Conservation (phyloP, 1,284 basidiomycete species). For the Sanghuangporus baumii region DNA sequence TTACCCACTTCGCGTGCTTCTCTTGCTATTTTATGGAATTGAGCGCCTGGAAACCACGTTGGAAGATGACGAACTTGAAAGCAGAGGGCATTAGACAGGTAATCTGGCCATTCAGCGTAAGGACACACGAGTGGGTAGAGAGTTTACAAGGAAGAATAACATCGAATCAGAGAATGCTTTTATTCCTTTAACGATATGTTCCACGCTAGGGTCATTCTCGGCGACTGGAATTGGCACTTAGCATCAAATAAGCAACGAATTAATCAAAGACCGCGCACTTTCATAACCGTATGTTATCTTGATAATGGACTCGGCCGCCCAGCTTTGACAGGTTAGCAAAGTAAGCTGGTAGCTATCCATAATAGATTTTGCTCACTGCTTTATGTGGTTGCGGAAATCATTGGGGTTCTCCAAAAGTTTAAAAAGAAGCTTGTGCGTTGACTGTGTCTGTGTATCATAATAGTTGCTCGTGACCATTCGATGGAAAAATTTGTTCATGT, state of each 20-base stretch:
- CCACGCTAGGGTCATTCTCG: conserved; percentile 17
- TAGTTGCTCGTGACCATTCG: conserved; percentile 18
- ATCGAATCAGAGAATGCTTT: neutral
- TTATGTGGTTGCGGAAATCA: conserved; percentile 22
- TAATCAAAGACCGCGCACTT: neutral
- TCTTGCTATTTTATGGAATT: conserved; percentile 45
- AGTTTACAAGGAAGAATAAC: conserved; percentile 4
- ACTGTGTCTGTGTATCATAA: conserved; percentile 20
- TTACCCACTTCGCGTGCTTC: conserved; percentile 33
- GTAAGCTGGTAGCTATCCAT: neutral
- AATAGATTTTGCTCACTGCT: conserved; percentile 17
- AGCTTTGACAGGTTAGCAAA: neutral
- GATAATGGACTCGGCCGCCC: neutral
- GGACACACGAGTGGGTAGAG: neutral
- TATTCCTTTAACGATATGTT: conserved; percentile 12
- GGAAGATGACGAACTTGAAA: conserved; percentile 10
- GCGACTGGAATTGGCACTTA: neutral
- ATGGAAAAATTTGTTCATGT: conserved; percentile 25
- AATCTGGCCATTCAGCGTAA: neutral
- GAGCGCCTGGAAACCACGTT: conserved; percentile 8
- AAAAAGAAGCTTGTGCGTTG: conserved; percentile 21
- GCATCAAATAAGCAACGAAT: neutral
- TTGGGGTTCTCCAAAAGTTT: conserved; percentile 22
- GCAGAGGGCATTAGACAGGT: neutral
- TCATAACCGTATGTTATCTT: conserved; percentile 9